phyloP scores from a whole-genome alignment of 2,329 filamentous ascomycete species.

The Aspergillus sp. region DNA sequence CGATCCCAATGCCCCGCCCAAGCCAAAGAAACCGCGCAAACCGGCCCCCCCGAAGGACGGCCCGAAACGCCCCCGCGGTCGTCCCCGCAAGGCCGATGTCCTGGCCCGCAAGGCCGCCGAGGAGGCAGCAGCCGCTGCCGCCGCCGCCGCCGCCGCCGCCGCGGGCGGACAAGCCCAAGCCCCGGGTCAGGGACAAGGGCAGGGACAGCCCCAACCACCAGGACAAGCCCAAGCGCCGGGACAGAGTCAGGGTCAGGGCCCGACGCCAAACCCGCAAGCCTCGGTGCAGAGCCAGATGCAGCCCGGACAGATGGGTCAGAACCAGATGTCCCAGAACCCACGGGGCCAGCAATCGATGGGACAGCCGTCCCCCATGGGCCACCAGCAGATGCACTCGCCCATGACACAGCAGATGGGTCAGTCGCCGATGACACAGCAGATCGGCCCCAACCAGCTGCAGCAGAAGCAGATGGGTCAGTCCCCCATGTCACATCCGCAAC shows the following conservation, averaged over 20 bases:
- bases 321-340: background rate
- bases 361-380: background rate
- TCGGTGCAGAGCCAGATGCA: background rate
- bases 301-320: background rate
- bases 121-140: slow-evolving; percentile 11
- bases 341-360: background rate
- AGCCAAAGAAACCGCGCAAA: slow-evolving; percentile 20
- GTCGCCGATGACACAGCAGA: background rate
- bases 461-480: background rate
- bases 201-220: background rate
- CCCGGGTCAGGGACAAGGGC: background rate
- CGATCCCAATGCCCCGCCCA: slow-evolving; percentile 14
- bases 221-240: background rate
- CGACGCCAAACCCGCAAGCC: slow-evolving; percentile 6
- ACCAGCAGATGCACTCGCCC: background rate
- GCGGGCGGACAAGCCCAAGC: background rate
- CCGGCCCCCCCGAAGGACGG: slow-evolving; percentile 19
- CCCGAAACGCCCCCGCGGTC: slow-evolving; percentile 32
- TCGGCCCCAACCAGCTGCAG: background rate
- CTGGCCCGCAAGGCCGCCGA: slow-evolving; percentile 17
- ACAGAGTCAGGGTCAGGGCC: slow-evolving; percentile 8
- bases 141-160: background rate
- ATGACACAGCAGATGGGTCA: background rate
- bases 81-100: slow-evolving; percentile 34
- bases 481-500: background rate